Base-by-base conservation (phyloP, 2,329 filamentous ascomycete genomes). In the Pseudocercospora cruenta region DNA sequence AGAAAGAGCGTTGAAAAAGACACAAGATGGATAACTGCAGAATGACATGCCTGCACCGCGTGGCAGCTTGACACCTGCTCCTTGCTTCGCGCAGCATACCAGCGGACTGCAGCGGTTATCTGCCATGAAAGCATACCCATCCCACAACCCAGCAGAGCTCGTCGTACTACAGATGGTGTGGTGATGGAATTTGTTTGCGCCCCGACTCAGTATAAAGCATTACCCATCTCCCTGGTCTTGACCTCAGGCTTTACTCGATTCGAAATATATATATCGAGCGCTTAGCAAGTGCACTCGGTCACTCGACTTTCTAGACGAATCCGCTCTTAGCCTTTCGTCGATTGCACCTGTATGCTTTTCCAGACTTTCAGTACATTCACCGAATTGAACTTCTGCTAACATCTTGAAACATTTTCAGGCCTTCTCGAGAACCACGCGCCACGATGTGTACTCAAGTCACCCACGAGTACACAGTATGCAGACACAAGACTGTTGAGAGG, bases 381-480 rank as follows among this genome's bases (percentile, higher is more conserved):
- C 22, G 9, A 4, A 26, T n/a, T 31, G 26, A 19, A 16, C 24
- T 55, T 31, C 24, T 22, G 31, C 55, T 58, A n/a, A 58, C 24
- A 7, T 24, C 55, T 14, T 24, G 28, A 16, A 43, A n/a, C 55
- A 43, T 39, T 31, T n/a, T 12, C 28, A 43, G 14, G 16, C 39
- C 39, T 21, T n/a, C 22, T 39, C 55, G n/a, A 58, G 6, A 9
- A 12, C n/a, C 31, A 60, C 28, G 47, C 54, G 45, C 64, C 63
- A 72, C 53, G 47, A 83, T 83, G 81, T 84, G 82, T 74, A 82
- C 78, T 65, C 77, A 80, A 73, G 78, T 83, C 69, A 77, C 82
- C 70, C 82, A 83, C 76, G 73, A 75, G 62, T 84, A 83, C 74
- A 76, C 77, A 71, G 67, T 57, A 10, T 84, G 82, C 74, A 80